phyloP scores from a whole-genome alignment of 2,329 filamentous ascomycete species.

The Aureobasidium leucospermi region DNA sequence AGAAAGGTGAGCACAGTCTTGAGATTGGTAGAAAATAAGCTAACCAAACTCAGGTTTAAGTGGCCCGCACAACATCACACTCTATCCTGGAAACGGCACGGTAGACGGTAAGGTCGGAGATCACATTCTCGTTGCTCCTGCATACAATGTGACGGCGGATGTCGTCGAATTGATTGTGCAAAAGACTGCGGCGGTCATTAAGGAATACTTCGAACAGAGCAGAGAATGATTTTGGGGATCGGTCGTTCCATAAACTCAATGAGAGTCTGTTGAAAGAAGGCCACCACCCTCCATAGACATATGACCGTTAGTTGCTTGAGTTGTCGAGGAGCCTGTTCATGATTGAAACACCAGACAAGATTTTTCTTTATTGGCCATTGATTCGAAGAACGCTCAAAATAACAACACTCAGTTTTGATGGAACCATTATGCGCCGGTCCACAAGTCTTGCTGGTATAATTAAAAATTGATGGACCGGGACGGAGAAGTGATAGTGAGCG shows the following conservation, averaged over 20 bases:
- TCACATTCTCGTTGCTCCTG: conserved; percentile 61
- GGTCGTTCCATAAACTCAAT: no score
- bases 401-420: not conserved
- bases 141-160: conserved; percentile 54
- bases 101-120: conserved; percentile 56
- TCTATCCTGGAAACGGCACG: conserved; percentile 59
- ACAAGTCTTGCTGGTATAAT: not conserved
- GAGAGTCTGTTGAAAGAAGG: no score
- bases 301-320: no score
- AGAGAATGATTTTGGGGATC: not conserved
- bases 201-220: conserved; percentile 35
- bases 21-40: not conserved
- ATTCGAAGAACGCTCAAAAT: no score
- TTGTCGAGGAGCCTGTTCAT: no score
- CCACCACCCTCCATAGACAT: no score
- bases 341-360: no score
- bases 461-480: not conserved
- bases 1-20: conserved; percentile 35
- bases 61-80: conserved; percentile 43
- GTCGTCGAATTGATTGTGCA: conserved; percentile 52
- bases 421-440: not conserved
- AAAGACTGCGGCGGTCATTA: conserved; percentile 44
- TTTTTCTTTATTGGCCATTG: no score
- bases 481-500: not conserved
- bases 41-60: conserved; percentile 30